phyloP scores from a whole-genome alignment of 805 yeast genomes.

The Lachancea dasiensis region DNA sequence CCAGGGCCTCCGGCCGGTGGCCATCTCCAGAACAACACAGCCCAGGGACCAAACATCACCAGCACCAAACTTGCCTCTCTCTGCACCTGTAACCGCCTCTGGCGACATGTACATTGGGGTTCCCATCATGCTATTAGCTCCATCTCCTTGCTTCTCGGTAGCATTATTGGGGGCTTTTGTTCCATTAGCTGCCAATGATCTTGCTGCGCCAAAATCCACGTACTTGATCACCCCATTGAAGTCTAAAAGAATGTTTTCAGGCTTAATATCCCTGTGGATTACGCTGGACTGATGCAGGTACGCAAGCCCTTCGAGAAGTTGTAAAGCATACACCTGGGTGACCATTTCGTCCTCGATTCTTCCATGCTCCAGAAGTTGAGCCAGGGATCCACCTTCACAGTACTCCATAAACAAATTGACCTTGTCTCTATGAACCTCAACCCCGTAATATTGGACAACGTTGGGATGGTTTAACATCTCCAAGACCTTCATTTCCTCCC shows the following conservation, averaged over 20 bases:
- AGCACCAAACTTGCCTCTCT: conserved; percentile 35
- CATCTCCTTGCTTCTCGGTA: conserved; percentile 16
- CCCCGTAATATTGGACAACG: conserved; percentile 93
- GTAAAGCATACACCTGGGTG: conserved; percentile 81
- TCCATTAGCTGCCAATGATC: conserved; percentile 61
- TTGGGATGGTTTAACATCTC: conserved; percentile 96
- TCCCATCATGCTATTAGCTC: conserved; percentile 52
- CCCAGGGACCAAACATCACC: conserved; percentile 95
- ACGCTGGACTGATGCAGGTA: conserved; percentile 91
- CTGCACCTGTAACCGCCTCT: conserved; percentile 80
- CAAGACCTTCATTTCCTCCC: conserved; percentile 93
- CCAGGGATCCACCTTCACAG: conserved; percentile 93
- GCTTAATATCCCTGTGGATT: conserved; percentile 95
- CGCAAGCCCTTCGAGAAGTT: conserved; percentile 91
- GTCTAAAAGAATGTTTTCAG: conserved; percentile 85
- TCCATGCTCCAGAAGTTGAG: conserved; percentile 81
- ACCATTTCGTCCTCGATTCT: conserved; percentile 93
- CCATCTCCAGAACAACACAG: conserved; percentile 94
- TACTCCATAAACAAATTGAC: conserved; percentile 96
- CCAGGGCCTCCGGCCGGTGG: conserved; percentile 96
- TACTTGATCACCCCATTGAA: conserved; percentile 90
- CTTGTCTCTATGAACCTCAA: conserved; percentile 92
- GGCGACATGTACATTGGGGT: conserved; percentile 99
- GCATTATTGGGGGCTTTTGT: conserved; percentile 34
- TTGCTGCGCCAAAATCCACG: conserved; percentile 98